These are phyloP conservation scores for Telopea speciosissima DNA, from an alignment of 177 flowering plant genomes.

Conservation along the genomic window DNA sequence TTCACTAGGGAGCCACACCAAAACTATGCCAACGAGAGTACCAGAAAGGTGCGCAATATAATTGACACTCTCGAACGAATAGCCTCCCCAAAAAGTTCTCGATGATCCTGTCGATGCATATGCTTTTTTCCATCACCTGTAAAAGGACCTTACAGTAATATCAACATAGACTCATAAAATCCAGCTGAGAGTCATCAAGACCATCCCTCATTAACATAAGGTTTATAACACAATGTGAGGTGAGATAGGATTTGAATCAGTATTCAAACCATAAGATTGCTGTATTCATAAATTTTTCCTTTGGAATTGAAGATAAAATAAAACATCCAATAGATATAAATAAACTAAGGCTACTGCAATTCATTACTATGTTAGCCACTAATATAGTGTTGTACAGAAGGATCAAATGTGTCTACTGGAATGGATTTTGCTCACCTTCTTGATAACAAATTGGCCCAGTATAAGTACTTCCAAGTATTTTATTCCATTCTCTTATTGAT, in stretches of 20 bases:
- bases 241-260: too few relatives aligned
- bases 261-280: too few relatives aligned
- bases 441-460: slow-evolving; percentile 85
- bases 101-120: slow-evolving; percentile 77
- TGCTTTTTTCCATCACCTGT: slow-evolving; percentile 97
- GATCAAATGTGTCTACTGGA: background rate
- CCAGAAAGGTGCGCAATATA: slow-evolving; percentile 97
- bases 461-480: slow-evolving; percentile 94
- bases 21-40: slow-evolving; percentile 68
- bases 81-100: slow-evolving; percentile 40
- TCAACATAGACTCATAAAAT: background rate
- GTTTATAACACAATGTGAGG: too few relatives aligned
- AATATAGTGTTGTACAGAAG: too few relatives aligned
- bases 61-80: slow-evolving; percentile 56
- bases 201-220: too few relatives aligned
- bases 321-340: too few relatives aligned
- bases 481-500: slow-evolving; percentile 74
- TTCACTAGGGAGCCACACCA: slow-evolving; percentile 75
- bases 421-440: slow-evolving; percentile 45
- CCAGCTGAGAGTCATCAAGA: too few relatives aligned
- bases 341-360: too few relatives aligned
- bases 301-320: too few relatives aligned
- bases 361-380: too few relatives aligned
- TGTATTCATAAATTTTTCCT: too few relatives aligned
- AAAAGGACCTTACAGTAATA: background rate